Conservation (phyloP, 2,329 filamentous ascomycete genomes). For the Orbilia brochopaga region DNA sequence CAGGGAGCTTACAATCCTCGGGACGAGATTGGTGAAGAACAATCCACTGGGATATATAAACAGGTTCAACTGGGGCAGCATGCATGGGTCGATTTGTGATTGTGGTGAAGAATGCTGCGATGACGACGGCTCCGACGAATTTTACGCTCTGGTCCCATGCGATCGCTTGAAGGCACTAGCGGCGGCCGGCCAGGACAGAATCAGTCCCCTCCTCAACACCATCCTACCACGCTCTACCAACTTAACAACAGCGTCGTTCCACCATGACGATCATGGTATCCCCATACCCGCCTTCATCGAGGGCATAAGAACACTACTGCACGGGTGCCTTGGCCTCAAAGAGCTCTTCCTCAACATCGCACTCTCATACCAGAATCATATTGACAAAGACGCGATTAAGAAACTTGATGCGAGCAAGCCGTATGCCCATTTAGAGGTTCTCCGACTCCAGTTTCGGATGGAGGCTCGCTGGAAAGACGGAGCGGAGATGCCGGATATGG, state of each 20-base stretch:
- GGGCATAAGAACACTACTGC: slow-evolving; percentile 1
- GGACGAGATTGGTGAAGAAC: no score
- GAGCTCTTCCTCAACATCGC: not conserved
- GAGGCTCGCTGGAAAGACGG: not conserved
- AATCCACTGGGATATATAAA: no score
- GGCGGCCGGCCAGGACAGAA: no score
- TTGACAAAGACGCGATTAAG: not conserved
- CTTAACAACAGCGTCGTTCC: not conserved
- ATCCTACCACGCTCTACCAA: slow-evolving; percentile 11
- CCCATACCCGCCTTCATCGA: not conserved
- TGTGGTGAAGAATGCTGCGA: no score
- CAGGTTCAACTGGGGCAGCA: no score
- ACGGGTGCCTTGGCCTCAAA: slow-evolving; percentile 16
- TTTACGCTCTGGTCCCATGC: no score
- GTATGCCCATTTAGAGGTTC: slow-evolving; percentile 1
- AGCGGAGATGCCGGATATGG: not conserved
- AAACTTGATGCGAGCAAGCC: not conserved
- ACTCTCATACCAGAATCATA: no score
- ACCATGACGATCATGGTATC: not conserved
- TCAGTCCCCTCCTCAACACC: not conserved
- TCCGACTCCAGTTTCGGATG: not conserved
- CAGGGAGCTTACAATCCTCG: no score
- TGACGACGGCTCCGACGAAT: no score
- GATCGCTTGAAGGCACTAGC: no score
- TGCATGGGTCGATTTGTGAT: no score